phyloP scores from a whole-genome alignment of 257 asterid species.

The Scutellaria baicalensis region DNA sequence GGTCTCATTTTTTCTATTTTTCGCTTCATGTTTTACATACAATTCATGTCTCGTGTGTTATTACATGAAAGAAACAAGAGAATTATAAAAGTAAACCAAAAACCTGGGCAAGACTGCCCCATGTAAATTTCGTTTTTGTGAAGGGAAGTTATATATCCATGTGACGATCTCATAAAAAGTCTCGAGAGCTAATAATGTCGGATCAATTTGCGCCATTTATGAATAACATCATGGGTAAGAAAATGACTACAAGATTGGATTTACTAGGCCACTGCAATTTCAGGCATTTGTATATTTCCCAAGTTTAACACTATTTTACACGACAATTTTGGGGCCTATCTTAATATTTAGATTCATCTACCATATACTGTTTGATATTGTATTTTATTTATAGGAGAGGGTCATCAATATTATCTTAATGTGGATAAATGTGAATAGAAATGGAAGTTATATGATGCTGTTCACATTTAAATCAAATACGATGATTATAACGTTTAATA shows the following conservation, averaged over 20 bases:
- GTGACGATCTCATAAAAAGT: too few relatives aligned
- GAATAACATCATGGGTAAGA: slow-evolving; percentile 1
- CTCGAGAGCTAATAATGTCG: too few relatives aligned
- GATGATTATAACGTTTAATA: neutral
- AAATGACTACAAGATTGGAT: slow-evolving; percentile 33
- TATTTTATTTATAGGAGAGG: neutral
- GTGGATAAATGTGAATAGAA: slow-evolving; percentile 38
- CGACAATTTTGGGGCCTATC: slow-evolving; percentile 15
- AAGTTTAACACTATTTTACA: slow-evolving; percentile 7
- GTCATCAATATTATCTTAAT: neutral
- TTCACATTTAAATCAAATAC: slow-evolving; percentile 14
- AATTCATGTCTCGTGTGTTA: too few relatives aligned
- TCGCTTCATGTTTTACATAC: too few relatives aligned
- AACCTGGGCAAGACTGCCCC: too few relatives aligned
- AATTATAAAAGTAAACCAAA: too few relatives aligned
- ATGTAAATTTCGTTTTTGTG: too few relatives aligned
- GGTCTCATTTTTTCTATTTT: too few relatives aligned
- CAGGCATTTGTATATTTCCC: neutral
- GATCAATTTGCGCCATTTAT: neutral
- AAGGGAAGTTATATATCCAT: too few relatives aligned
- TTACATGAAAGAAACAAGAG: neutral
- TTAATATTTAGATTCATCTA: too few relatives aligned
- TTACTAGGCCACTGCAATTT: slow-evolving; percentile 22
- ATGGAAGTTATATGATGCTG: slow-evolving; percentile 10
- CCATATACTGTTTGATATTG: neutral